Evolutionary conservation across 371 early-diverging fungal species (phyloP), one percentile per base, ranked within the genome.

Genomic region (Mortierella sp.): DNA sequence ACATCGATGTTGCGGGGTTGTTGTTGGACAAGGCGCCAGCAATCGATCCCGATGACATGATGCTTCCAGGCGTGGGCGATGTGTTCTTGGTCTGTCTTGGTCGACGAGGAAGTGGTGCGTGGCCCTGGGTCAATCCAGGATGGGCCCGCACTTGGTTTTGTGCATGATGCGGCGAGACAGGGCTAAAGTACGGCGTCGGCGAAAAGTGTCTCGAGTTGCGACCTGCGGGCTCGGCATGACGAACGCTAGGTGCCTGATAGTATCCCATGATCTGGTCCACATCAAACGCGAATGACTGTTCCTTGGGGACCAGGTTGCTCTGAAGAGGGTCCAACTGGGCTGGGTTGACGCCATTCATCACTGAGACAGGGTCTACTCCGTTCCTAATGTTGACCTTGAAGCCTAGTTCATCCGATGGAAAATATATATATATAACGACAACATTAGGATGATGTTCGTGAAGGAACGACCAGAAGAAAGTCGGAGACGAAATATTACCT

Each of bases 261-360:
- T 80, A 80, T 0, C 76, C 80, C 80, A 80, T 80, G 69, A 80
- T 80, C 55, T 80, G 80, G 44, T 80, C 72, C 0, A 80, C 80
- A 28, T 80, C 80, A 72, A 80, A 75, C 0, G 80, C 80, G 53
- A 75, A 80, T 24, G 70, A 70, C 46, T 75, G 72, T 34, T 80
- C 80, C 48, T 80, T 80, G 10, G 74, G 79, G 8, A 74, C 54
- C 51, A 54, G 55, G 57, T 43, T 73, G 73, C 54, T 73, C n/a
- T 54, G 69, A n/a, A 51, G 50, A 34, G 61, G 31, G 8, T 76
- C 77, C 57, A 71, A 10, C 51, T 78, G 69, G n/a, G 72, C 37
- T n/a, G 57, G 69, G 55, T 28, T 69, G 55, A 55, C 59, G 26
- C 44, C 72, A 37, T 77, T 77, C 48, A 69, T 44, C 1, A 64